Conservation (phyloP, 2,329 filamentous ascomycete genomes). For the Fusarium hostae region DNA sequence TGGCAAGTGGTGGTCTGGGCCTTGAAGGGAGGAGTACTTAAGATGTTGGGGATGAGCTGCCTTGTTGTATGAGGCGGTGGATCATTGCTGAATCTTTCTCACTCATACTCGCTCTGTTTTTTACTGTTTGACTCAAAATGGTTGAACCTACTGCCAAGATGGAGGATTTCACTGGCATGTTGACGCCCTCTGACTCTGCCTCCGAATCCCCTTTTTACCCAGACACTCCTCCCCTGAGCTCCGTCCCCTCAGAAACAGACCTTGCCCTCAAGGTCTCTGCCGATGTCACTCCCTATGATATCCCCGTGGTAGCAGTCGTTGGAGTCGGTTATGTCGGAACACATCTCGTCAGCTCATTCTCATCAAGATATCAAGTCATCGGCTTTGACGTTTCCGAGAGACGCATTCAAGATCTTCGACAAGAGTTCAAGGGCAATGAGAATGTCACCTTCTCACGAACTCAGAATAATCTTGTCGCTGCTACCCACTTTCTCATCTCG, state of each 20-base stretch:
- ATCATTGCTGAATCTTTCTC: background rate
- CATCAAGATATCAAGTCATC: background rate
- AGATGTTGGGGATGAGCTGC: background rate
- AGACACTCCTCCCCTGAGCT: background rate
- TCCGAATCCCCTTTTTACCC: background rate
- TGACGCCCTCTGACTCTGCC: background rate
- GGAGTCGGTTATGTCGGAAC: background rate
- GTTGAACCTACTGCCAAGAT: fast-evolving
- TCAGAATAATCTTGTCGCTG: background rate
- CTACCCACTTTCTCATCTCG: background rate
- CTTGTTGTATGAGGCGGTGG: background rate
- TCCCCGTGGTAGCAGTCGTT: background rate
- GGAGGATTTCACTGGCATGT: background rate
- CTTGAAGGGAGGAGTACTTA: background rate
- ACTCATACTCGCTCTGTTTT: background rate
- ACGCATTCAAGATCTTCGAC: background rate
- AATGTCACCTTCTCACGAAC: background rate
- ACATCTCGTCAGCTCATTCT: background rate
- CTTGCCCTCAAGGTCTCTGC: background rate
- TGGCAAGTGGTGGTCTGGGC: background rate
- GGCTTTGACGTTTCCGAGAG: background rate
- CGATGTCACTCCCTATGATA: background rate
- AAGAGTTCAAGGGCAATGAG: background rate
- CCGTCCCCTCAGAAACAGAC: background rate
- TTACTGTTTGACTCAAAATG: too few species aligned